Conservation (phyloP, 2,329 filamentous ascomycete genomes). For the Trichoderma brevicompactum region DNA sequence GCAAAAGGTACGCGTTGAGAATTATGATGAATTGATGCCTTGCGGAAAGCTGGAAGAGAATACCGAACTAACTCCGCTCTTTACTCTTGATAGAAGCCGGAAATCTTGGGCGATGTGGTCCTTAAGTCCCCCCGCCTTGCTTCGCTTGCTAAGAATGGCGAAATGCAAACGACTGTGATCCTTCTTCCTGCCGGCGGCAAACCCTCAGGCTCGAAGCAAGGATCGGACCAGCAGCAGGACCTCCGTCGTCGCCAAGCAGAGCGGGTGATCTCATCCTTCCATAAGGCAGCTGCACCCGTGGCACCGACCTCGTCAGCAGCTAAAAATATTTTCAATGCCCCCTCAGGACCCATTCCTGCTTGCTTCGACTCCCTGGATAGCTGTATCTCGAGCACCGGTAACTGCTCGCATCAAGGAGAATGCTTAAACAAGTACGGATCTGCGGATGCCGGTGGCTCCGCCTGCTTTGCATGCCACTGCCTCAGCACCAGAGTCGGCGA, state of each 20-base stretch:
- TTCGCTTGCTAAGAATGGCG: slow-evolving; percentile 51
- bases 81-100: slow-evolving; percentile 42
- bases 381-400: slow-evolving; percentile 72
- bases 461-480: slow-evolving; percentile 83
- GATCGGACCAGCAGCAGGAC: slow-evolving; percentile 48
- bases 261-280: slow-evolving; percentile 49
- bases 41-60: not conserved
- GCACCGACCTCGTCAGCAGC: slow-evolving; percentile 37
- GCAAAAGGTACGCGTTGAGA: slow-evolving; percentile 44
- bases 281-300: slow-evolving; percentile 36
- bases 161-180: slow-evolving; percentile 61
- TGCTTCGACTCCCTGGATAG: slow-evolving; percentile 75
- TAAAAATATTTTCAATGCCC: slow-evolving; percentile 44
- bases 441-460: slow-evolving; percentile 47
- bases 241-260: slow-evolving; percentile 56
- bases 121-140: slow-evolving; percentile 51
- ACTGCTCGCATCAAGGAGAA: slow-evolving; percentile 80
- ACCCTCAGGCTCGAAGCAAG: slow-evolving; percentile 43
- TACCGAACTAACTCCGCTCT: not conserved
- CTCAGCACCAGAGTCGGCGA: slow-evolving; percentile 57
- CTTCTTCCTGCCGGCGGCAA: slow-evolving; percentile 56
- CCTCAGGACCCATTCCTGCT: slow-evolving; percentile 59
- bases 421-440: slow-evolving; percentile 70
- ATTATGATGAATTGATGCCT: not conserved
- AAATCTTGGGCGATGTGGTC: slow-evolving; percentile 50